A percentile compares a stretch with the other conserved stretches of the same genome.
These are phyloP conservation scores for Myxozyma lipomycoides DNA, from an alignment of 805 yeast species.

Conservation along the genomic window DNA sequence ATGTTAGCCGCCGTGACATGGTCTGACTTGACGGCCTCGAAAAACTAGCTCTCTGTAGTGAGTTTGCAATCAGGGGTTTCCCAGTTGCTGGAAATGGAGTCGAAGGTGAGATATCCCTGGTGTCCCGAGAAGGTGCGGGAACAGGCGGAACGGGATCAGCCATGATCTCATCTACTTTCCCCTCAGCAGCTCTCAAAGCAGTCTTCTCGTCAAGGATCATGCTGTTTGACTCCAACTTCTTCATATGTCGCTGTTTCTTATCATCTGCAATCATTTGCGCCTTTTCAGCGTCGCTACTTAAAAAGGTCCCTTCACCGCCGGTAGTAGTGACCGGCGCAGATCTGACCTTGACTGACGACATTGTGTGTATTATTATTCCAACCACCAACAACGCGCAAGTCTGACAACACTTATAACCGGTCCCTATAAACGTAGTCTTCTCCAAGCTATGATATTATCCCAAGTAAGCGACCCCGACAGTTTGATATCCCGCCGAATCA, in stretches of 20 bases:
- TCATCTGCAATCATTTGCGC: neutral
- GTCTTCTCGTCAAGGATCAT: neutral
- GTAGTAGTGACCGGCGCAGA: too few relatives aligned
- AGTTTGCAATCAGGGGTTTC: neutral
- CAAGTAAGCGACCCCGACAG: too few relatives aligned
- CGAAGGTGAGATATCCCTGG: neutral
- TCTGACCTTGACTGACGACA: too few relatives aligned
- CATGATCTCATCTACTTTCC: neutral
- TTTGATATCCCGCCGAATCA: too few relatives aligned
- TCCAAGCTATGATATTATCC: too few relatives aligned
- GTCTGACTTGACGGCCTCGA: neutral
- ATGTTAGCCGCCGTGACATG: slow-evolving; percentile 23
- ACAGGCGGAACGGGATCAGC: too few relatives aligned
- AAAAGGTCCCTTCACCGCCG: too few relatives aligned
- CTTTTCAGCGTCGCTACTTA: neutral
- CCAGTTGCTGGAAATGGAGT: neutral
- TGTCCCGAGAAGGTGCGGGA: neutral
- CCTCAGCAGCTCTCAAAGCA: neutral
- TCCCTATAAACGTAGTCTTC: too few relatives aligned
- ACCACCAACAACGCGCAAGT: too few relatives aligned
- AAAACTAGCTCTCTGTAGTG: neutral
- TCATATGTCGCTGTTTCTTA: neutral
- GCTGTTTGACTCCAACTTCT: neutral
- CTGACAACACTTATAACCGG: too few relatives aligned
- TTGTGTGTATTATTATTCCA: too few relatives aligned